A percentile compares a stretch with the other conserved stretches of the same genome.
Conservation (phyloP, 2,329 filamentous ascomycete genomes). For the Lasiodiplodia citricola region DNA sequence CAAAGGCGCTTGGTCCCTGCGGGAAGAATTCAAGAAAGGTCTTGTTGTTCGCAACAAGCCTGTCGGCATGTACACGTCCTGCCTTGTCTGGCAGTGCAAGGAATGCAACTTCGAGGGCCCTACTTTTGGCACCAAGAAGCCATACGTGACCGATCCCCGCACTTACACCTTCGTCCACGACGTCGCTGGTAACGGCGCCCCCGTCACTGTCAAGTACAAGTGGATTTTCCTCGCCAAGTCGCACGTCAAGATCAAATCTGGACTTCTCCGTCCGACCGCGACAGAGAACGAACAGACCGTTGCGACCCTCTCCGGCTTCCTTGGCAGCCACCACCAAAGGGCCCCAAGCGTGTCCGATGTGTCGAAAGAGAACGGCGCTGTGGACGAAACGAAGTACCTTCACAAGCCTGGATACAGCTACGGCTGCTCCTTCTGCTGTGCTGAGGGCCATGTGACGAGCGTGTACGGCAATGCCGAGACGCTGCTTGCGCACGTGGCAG, state of each 20-base stretch:
- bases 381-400: background rate
- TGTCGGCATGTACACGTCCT: constrained; percentile 42
- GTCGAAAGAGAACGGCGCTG: constrained; percentile 3
- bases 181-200: background rate
- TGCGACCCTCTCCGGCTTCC: background rate
- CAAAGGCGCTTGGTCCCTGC: constrained; percentile 45
- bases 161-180: constrained; percentile 30
- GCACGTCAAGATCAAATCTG: constrained; percentile 36
- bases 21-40: constrained; percentile 43
- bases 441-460: constrained; percentile 38
- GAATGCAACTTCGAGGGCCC: constrained; percentile 43
- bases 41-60: constrained; percentile 38
- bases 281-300: background rate
- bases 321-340: constrained; percentile 31
- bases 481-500: constrained; percentile 46
- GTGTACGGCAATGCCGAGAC: constrained; percentile 46
- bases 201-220: constrained; percentile 35
- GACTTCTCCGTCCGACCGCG: constrained; percentile 8
- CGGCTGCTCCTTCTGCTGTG: constrained; percentile 44
- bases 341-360: background rate
- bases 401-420: constrained; percentile 30
- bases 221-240: constrained; percentile 48
- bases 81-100: constrained; percentile 43
- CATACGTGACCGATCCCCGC: constrained; percentile 37
- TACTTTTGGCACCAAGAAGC: constrained; percentile 34